Evolutionary conservation across 1,284 basidiomycete species (phyloP).

Genomic region (Xanthoconium separans): DNA sequence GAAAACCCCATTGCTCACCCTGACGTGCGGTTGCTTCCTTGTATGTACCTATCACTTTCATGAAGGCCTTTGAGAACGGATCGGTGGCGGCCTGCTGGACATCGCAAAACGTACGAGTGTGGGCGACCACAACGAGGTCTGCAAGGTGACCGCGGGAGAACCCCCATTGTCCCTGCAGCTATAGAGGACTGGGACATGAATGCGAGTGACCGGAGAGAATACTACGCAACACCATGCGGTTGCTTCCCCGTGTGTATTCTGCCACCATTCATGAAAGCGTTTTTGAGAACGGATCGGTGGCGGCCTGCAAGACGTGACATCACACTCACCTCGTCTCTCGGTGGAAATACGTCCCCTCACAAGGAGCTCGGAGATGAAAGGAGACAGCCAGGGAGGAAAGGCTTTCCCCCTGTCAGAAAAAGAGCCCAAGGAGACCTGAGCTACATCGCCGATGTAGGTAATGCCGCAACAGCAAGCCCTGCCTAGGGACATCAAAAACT

Average conservation of each 20-base stretch:
- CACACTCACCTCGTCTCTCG: slow-evolving; percentile 15
- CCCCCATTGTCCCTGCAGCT: background rate
- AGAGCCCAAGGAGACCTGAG: background rate
- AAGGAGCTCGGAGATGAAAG: slow-evolving; percentile 28
- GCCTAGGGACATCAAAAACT: slow-evolving; percentile 21
- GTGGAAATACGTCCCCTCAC: slow-evolving; percentile 19
- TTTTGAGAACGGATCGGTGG: slow-evolving; percentile 20
- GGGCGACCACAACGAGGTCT: slow-evolving; percentile 25
- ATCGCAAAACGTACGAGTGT: slow-evolving; percentile 2
- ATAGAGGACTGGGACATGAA: slow-evolving; percentile 14
- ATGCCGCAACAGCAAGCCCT: slow-evolving; percentile 3
- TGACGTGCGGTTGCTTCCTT: slow-evolving; percentile 13
- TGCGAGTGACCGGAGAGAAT: no score
- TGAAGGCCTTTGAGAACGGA: slow-evolving; percentile 18
- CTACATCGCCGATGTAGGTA: slow-evolving; percentile 1
- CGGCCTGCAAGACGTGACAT: slow-evolving; percentile 15
- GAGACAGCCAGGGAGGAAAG: slow-evolving; percentile 2
- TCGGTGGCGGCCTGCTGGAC: slow-evolving; percentile 16
- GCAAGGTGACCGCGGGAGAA: slow-evolving; percentile 25
- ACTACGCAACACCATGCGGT: slow-evolving; percentile 5
- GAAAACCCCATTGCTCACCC: background rate
- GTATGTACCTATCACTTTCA: slow-evolving; percentile 14
- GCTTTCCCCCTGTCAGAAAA: slow-evolving; percentile 5
- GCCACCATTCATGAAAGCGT: slow-evolving; percentile 18
- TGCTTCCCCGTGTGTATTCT: slow-evolving; percentile 16